Evolutionary conservation across 2,329 filamentous ascomycete species (phyloP), one percentile per base, ranked within the genome.

Genomic region (Ophiostoma ulmi): DNA sequence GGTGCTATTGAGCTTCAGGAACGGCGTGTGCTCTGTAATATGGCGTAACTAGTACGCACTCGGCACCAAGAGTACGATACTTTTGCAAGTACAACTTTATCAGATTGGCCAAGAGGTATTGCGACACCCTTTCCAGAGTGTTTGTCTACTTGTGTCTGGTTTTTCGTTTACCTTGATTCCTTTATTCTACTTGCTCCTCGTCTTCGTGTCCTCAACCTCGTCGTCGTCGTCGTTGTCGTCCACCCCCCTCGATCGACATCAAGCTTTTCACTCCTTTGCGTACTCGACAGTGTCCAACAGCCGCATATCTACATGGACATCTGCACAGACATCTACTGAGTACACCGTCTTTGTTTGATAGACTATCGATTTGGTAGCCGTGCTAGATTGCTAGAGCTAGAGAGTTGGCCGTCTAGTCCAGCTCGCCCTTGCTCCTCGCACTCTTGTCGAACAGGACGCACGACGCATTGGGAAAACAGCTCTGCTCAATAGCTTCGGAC

Each of bases 1-100:
- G 70, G 70, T 66, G 64, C 70, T 72, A 72, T 71, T 71, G 61
- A 71, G 67, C 48, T 61, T 71, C 67, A 65, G 41, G 58, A 71
- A 65, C 67, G 70, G 64, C 26, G 7, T 41, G 39, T 41, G 39
- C 39, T 41, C 39, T 58, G 52, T 13, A 10, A 11, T 55, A 7
- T 22, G 26, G 36, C 26, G 26, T 26, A 26, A 26, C 26, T 26
- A 26, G 26, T 39, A 39, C 6, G 2, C 26, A 11, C 11, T 39
- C 11, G 39, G 17, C 48, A 55, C 17, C 35, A 41, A 39, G 22
- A 58, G 22, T 17, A 11, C 7, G 39, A 44, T 44, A 44, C 17
- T 26, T 26, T 26, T 26, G 26, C n/a, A 20, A 31, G 69, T 48
- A 31, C 44, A 66, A 22, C 26, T 22, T 48, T 58, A 69, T 69